Evolutionary conservation across 2,329 filamentous ascomycete species (phyloP), one percentile per base, ranked within the genome.

Genomic region (Macrophomina pseudophaseolina): DNA sequence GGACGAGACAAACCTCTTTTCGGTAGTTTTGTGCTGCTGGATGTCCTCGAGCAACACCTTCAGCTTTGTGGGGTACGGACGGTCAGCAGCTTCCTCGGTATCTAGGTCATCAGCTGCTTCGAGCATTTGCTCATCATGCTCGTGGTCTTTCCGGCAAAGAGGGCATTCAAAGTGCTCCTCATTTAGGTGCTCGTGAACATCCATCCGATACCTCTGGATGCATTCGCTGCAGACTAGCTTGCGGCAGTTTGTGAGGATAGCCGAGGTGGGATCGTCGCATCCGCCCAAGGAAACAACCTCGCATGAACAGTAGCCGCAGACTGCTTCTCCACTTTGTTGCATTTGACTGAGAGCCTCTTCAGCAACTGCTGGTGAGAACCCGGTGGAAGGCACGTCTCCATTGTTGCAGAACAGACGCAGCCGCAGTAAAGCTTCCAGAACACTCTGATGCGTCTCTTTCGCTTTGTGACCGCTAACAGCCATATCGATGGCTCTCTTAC

Each of bases 11-110:
- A 42, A 73, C 73, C 71, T 71, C 66, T 75, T 75, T 5, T 69
- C 67, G 23, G 42, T 18, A 2, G 3, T n/a, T 14, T 48, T 58
- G 14, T 72, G 49, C 30, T 35, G 11, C 16, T 65, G 66, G 8
- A 76, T 69, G 58, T 76, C 71, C 5, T 69, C 33, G 4, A 72
- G 46, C 3, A 76, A 67, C 0, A 68, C 67, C 18, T 66, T 54
- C 14, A 75, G 33, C 38, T 76, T 76, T 0, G 71, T 44, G 12
- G 69, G 65, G 32, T 44, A 44, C 40, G 40, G 12, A 5, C 16
- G 12, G 5, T 44, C 40, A 11, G 5, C 11, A 14, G 5, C 16
- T 14, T 44, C 40, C 16, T 44, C 11, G 11, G 12, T 14, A 14
- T 44, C 40, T 12, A 5, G 12, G 5, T 44, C 40, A 14, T 16